Percentiles rank a stretch among this genome's conserved stretches.
phyloP scores from a whole-genome alignment of 1,284 basidiomycete species.

The Coniferiporia sulphurascens region DNA sequence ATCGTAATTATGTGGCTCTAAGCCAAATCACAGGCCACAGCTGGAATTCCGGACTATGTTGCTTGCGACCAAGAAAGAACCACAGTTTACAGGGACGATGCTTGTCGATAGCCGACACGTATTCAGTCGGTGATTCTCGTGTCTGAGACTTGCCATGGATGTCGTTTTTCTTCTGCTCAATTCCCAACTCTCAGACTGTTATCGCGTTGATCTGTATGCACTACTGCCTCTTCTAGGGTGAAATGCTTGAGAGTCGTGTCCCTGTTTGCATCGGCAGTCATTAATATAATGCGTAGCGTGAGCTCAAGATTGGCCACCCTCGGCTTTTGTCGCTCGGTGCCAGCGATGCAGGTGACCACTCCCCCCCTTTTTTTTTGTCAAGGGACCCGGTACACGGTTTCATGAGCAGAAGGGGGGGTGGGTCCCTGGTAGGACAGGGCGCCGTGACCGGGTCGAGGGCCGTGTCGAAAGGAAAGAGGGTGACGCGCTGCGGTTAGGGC shows the following conservation, averaged over 20 bases:
- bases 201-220: neutral
- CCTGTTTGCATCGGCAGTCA: neutral
- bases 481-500: too few relatives aligned
- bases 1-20: neutral
- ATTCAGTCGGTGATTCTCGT: too few relatives aligned
- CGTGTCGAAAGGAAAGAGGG: too few relatives aligned
- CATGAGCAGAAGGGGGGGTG: too few relatives aligned
- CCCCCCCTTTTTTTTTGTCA: too few relatives aligned
- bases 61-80: neutral
- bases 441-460: too few relatives aligned
- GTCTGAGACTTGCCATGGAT: too few relatives aligned
- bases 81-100: neutral
- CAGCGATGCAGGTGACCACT: neutral
- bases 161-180: too few relatives aligned
- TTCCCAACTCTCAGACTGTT: neutral
- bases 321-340: neutral
- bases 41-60: neutral
- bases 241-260: neutral
- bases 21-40: too few relatives aligned
- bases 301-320: neutral
- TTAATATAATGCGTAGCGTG: neutral
- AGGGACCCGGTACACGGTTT: too few relatives aligned
- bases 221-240: neutral
- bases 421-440: too few relatives aligned
- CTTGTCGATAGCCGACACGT: neutral